Evolutionary conservation across 2,329 filamentous ascomycete genomes (phyloP).

Genomic region (Venturia asperata): DNA sequence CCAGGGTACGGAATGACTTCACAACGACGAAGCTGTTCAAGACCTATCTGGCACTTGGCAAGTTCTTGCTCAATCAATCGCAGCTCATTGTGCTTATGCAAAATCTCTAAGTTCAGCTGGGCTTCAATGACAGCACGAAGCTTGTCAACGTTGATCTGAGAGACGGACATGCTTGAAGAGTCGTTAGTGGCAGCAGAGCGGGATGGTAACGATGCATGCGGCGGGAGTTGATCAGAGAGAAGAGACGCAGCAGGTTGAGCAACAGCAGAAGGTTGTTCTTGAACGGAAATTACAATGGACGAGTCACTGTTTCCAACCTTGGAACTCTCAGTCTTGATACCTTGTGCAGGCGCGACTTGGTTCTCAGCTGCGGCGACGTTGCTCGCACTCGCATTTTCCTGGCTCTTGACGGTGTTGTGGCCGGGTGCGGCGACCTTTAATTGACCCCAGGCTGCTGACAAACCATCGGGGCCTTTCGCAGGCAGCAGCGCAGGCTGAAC

Average conservation of each 20-base stretch:
- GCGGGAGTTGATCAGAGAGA: slow-evolving; percentile 7
- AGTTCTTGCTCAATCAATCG: slow-evolving; percentile 93
- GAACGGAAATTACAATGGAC: background rate
- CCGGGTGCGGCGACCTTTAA: background rate
- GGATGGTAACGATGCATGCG: slow-evolving; percentile 18
- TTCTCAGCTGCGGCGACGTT: background rate
- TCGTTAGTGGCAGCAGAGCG: slow-evolving; percentile 26
- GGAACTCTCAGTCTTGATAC: background rate
- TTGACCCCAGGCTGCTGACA: background rate
- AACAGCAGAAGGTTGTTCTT: slow-evolving; percentile 9
- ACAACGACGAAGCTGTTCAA: slow-evolving; percentile 90
- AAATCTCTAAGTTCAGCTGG: slow-evolving; percentile 83
- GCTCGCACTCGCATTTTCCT: background rate
- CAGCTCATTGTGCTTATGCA: slow-evolving; percentile 90
- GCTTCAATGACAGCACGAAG: slow-evolving; percentile 70
- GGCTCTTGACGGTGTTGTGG: slow-evolving; percentile 8
- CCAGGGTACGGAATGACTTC: slow-evolving; percentile 85
- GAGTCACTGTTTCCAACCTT: slow-evolving; percentile 5
- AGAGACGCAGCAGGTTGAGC: background rate
- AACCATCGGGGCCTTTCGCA: slow-evolving; percentile 10
- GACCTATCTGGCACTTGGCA: slow-evolving; percentile 85
- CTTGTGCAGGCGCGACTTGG: background rate
- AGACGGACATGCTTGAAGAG: slow-evolving; percentile 23
- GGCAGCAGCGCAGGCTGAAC: slow-evolving; percentile 4
- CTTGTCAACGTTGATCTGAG: slow-evolving; percentile 37